phyloP scores from a whole-genome alignment of 73 alveolate species.

The Breviolum minutum region DNA sequence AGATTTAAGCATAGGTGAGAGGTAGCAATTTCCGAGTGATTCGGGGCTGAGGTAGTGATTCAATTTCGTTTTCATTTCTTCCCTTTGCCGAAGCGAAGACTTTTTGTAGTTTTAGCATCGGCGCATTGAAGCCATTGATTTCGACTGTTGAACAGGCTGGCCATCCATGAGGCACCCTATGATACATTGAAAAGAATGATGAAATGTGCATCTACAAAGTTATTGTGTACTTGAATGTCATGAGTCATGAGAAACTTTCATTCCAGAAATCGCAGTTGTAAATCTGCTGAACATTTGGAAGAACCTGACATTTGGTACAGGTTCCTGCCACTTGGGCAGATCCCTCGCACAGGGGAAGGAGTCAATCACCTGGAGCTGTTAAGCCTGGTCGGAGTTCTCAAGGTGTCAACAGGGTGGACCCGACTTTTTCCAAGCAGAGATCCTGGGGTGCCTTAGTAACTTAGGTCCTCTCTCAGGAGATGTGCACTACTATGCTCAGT shows the following conservation, averaged over 20 bases:
- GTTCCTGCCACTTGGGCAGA: background rate
- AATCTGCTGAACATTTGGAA: background rate
- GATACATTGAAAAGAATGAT: background rate
- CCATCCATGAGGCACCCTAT: background rate
- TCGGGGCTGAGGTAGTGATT: too few species aligned
- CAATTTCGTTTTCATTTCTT: too few species aligned
- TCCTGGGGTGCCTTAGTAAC: too few species aligned
- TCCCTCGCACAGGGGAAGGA: background rate
- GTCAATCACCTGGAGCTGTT: conserved; percentile 23
- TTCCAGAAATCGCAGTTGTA: background rate
- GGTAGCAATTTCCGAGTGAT: too few species aligned
- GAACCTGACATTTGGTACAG: background rate
- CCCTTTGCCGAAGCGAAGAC: too few species aligned
- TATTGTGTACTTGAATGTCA: background rate
- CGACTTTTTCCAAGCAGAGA: too few species aligned
- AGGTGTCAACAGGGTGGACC: background rate
- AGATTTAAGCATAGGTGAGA: too few species aligned
- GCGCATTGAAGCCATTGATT: background rate
- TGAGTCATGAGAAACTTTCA: background rate
- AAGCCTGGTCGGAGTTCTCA: background rate
- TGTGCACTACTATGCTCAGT: background rate
- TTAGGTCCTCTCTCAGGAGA: background rate
- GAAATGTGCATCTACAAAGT: background rate
- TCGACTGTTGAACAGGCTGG: background rate
- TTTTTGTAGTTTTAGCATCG: too few species aligned